These are phyloP conservation scores for Globisporangium rhizosaccharum DNA, from an alignment of 352 stramenopile species.

Conservation along the genomic window DNA sequence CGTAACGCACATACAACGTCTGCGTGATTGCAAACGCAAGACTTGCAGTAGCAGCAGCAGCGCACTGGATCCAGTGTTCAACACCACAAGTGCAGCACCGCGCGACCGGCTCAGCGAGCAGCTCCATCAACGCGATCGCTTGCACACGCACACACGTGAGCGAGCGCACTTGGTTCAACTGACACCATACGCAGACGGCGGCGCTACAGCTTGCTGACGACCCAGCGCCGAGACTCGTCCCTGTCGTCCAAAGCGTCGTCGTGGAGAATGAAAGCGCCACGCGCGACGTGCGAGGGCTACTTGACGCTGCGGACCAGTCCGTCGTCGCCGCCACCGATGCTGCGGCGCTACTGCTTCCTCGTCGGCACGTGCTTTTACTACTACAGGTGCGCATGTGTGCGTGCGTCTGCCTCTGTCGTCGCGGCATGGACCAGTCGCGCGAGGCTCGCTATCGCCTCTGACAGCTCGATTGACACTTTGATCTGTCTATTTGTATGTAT, in stretches of 20 bases:
- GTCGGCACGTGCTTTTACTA: slow-evolving; percentile 86
- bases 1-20: not conserved
- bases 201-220: slow-evolving; percentile 11
- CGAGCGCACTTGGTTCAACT: too few relatives aligned
- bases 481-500: not conserved
- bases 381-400: slow-evolving; percentile 38
- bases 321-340: slow-evolving; percentile 81
- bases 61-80: too few relatives aligned
- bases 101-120: not conserved
- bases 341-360: slow-evolving; percentile 85
- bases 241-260: not conserved
- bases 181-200: slow-evolving; percentile 12
- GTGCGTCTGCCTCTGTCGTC: not conserved
- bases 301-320: slow-evolving; percentile 83
- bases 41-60: too few relatives aligned
- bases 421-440: not conserved
- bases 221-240: slow-evolving; percentile 9
- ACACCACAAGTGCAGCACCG: not conserved
- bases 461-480: too few relatives aligned
- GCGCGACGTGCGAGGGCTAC: slow-evolving; percentile 81
- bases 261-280: slow-evolving; percentile 70
- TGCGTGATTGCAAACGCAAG: not conserved
- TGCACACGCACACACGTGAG: not conserved
- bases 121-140: not conserved
- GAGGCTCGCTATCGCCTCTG: not conserved